Base-by-base conservation (phyloP, 148 eudicot species). In the Camellia japonica region DNA sequence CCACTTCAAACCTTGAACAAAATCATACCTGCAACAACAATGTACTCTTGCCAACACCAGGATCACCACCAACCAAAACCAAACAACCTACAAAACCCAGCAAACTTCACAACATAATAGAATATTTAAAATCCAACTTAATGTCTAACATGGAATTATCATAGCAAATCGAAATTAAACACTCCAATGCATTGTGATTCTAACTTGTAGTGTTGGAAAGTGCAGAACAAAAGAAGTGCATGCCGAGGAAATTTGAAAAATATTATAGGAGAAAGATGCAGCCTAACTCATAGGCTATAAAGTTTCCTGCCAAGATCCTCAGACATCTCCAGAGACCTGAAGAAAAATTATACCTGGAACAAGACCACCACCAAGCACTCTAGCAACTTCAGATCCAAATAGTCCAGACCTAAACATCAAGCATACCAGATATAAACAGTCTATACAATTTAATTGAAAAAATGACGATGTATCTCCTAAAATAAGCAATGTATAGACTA, bases 31-130 rank as follows among this genome's bases (percentile, higher is more conserved):
- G 97, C 84, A 97, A 84, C 81, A 90, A 78, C 73, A 97, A 73
- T 61, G 99, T 97, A 82, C 99, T 97, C 87, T 97, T 97, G 76
- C 99, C 99, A 85, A 97, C 97, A 79, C 99, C 99, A 71, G 98
- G 99, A 88, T 97, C 99, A 79, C 99, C 99, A 83, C 99, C 99
- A 76, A 97, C 82, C 87, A 97, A 86, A 76, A 90, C 84, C 84
- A 97, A 87, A 78, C 95, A 97, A 81, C 99, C 99, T 96, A 86
- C 11, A 51, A 78, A 72, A 68, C 15, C 74, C 64, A 73, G 43
- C 46, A 76, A 73, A 42, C 30, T 49, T 55, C 23, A 44, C 11
- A 54, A 47, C 41, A 18, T 55, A 46, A 7, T 41, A 55, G 10
- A 82, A n/a, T 30, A 42, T 44, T 19, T 47, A 12, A 80, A 51